Percentiles rank a stretch among this genome's conserved stretches.
Conservation (phyloP, 192 early-diverging fungal species). For the Mortierella antarctica region DNA sequence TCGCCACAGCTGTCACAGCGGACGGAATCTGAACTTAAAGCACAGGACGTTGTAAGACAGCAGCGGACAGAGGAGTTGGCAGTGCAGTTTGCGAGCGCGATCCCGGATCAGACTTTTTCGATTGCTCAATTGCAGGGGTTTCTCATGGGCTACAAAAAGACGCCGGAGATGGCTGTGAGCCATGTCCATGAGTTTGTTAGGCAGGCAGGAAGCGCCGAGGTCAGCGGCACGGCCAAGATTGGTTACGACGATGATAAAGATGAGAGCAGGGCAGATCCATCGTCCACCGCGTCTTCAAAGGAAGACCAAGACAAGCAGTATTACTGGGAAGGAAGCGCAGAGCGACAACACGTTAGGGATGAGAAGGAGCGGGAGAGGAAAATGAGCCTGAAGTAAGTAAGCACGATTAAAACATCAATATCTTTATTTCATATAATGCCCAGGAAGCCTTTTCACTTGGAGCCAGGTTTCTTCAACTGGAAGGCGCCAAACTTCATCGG, state of each 20-base stretch:
- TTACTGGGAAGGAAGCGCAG: constrained; percentile 24
- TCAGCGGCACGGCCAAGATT: constrained; percentile 48
- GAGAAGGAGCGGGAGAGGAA: constrained; percentile 31
- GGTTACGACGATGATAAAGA: constrained; percentile 25
- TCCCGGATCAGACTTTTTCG: constrained; percentile 58
- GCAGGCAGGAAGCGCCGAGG: constrained; percentile 44
- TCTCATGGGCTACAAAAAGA: constrained; percentile 62
- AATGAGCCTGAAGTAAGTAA: constrained; percentile 12
- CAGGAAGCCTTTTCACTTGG: constrained; percentile 4
- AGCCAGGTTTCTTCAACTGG: constrained; percentile 42
- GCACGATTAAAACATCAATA: neutral
- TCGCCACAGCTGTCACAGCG: neutral
- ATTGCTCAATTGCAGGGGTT: constrained; percentile 65
- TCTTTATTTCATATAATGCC: neutral
- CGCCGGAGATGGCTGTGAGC: constrained; percentile 51
- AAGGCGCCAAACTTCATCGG: constrained; percentile 49
- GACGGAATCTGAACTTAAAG: constrained; percentile 1
- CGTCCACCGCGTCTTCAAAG: neutral
- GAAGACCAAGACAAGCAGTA: constrained; percentile 11
- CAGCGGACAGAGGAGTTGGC: constrained; percentile 36
- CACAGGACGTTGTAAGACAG: too few species aligned
- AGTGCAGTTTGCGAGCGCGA: constrained; percentile 44
- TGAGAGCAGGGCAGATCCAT: neutral
- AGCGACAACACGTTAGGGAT: constrained; percentile 20
- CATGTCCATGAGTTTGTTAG: constrained; percentile 49